These are phyloP conservation scores for Ceratobasidium sp. DNA, from an alignment of 1,284 basidiomycete genomes.

Conservation along the genomic window DNA sequence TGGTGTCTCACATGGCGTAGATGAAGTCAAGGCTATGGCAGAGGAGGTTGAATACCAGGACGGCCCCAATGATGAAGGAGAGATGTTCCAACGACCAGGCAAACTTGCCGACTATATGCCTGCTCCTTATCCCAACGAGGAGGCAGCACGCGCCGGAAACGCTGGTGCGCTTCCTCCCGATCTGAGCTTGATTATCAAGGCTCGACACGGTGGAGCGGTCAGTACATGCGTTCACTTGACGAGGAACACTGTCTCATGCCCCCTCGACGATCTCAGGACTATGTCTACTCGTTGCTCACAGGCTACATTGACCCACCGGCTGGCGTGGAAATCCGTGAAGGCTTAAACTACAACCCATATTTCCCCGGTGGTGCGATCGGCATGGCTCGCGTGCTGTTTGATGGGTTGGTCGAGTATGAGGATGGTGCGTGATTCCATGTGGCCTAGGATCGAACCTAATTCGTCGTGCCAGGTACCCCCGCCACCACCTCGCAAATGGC, in stretches of 20 bases:
- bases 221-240: slow-evolving; percentile 47
- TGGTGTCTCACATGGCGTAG: slow-evolving; percentile 94
- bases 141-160: slow-evolving; percentile 95
- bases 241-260: background rate
- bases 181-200: slow-evolving; percentile 96
- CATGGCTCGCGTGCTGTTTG: slow-evolving; percentile 97
- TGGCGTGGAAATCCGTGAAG: slow-evolving; percentile 94
- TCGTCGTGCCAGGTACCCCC: slow-evolving; percentile 73
- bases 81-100: slow-evolving; percentile 98
- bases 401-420: slow-evolving; percentile 93
- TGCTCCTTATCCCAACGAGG: slow-evolving; percentile 95
- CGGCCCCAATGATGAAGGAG: slow-evolving; percentile 93
- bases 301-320: slow-evolving; percentile 98
- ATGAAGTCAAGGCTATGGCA: slow-evolving; percentile 91
- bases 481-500: slow-evolving; percentile 99
- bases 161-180: slow-evolving; percentile 96
- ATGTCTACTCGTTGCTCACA: slow-evolving; percentile 95
- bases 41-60: slow-evolving; percentile 98
- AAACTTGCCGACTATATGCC: slow-evolving; percentile 98
- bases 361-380: slow-evolving; percentile 98
- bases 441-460: background rate
- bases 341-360: slow-evolving; percentile 98
- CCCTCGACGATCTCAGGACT: slow-evolving; percentile 66
- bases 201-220: slow-evolving; percentile 95
- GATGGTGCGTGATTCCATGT: slow-evolving; percentile 71